phyloP scores from a whole-genome alignment of 208 protist species.

The Phytomonas serpens region DNA sequence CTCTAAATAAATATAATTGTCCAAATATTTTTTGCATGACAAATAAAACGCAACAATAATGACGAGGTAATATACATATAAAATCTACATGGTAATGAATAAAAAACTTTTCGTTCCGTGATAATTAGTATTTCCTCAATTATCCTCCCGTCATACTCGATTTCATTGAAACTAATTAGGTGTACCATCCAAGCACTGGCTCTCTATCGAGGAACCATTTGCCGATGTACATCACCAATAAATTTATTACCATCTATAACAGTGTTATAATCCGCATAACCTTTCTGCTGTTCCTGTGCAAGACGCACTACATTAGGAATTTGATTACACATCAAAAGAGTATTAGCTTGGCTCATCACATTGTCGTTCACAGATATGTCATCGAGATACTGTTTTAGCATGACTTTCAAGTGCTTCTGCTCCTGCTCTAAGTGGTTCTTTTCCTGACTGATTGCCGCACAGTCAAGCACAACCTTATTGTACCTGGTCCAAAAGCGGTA shows the following conservation, averaged over 20 bases:
- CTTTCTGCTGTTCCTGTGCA: conserved; percentile 21
- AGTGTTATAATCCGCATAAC: conserved; percentile 30
- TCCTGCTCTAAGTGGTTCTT: conserved; percentile 81
- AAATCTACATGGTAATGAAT: neutral
- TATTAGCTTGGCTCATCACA: conserved; percentile 69
- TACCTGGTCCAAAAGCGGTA: conserved; percentile 92
- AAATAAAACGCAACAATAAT: conserved; percentile 12
- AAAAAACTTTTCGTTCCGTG: conserved; percentile 5
- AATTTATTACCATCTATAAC: conserved; percentile 83
- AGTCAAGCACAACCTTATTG: conserved; percentile 96
- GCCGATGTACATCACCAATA: conserved; percentile 47
- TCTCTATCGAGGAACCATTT: conserved; percentile 28
- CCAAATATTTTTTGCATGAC: conserved; percentile 2
- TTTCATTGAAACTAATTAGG: neutral
- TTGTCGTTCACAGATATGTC: conserved; percentile 92
- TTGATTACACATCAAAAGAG: conserved; percentile 36
- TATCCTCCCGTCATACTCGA: neutral
- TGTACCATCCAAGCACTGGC: neutral
- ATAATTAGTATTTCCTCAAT: neutral
- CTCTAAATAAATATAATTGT: conserved; percentile 9
- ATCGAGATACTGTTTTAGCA: conserved; percentile 95
- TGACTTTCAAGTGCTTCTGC: conserved; percentile 77
- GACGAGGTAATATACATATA: neutral
- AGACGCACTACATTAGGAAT: conserved; percentile 62
- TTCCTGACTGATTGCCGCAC: conserved; percentile 89